Conservation (phyloP, 768 basidiomycete genomes). For the Megacollybia marginata region DNA sequence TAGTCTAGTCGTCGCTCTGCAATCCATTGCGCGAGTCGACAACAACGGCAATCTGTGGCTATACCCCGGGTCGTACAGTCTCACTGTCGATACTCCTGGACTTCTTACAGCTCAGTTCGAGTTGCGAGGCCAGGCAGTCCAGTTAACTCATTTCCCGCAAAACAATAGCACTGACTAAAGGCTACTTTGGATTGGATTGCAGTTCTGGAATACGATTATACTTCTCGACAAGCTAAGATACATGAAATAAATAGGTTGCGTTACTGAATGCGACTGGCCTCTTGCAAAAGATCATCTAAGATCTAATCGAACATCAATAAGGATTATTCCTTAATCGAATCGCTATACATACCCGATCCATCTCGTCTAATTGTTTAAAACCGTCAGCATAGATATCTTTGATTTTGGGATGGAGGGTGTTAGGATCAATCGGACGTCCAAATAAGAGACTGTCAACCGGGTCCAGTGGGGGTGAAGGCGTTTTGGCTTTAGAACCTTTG, state of each 20-base stretch:
- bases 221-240: too few species aligned
- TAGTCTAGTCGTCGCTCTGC: constrained; percentile 35
- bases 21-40: constrained; percentile 42
- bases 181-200: too few species aligned
- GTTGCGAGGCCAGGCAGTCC: constrained; percentile 32
- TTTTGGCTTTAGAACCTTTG: constrained; percentile 34
- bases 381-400: constrained; percentile 63
- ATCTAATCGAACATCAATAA: background rate
- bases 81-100: constrained; percentile 34
- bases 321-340: background rate
- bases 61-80: constrained; percentile 34
- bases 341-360: constrained; percentile 56
- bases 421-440: constrained; percentile 53
- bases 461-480: constrained; percentile 34
- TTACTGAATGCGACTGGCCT: background rate
- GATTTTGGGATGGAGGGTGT: constrained; percentile 61
- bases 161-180: too few species aligned
- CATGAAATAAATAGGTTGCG: too few species aligned
- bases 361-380: constrained; percentile 70
- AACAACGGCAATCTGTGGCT: constrained; percentile 12
- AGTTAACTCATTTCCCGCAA: constrained; percentile 35
- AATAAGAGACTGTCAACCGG: constrained; percentile 72
- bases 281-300: background rate
- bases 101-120: constrained; percentile 33
- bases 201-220: too few species aligned